A percentile compares a stretch with the other conserved stretches of the same genome.
These are phyloP conservation scores for Rhizopus delemar DNA, from an alignment of 371 early-diverging fungal genomes.

Conservation along the genomic window DNA sequence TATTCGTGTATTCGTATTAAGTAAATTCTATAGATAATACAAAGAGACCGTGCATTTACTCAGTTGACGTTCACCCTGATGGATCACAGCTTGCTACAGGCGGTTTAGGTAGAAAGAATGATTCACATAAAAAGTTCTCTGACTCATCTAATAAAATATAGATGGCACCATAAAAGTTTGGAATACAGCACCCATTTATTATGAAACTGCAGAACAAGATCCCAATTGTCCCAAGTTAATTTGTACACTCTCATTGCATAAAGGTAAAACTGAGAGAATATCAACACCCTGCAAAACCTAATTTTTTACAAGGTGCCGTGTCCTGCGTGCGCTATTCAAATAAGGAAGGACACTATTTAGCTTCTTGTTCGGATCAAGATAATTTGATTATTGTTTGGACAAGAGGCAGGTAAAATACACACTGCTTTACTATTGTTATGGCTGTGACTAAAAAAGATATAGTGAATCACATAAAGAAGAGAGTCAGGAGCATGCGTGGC, in stretches of 20 bases:
- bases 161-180: slow-evolving; percentile 85
- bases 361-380: slow-evolving; percentile 85
- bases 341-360: slow-evolving; percentile 75
- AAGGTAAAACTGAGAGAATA: slow-evolving; percentile 55
- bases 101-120: slow-evolving; percentile 57
- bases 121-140: neutral
- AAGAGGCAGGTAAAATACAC: slow-evolving; percentile 55
- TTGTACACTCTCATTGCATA: slow-evolving; percentile 80
- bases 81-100: slow-evolving; percentile 86
- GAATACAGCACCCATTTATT: slow-evolving; percentile 71
- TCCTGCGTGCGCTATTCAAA: slow-evolving; percentile 89
- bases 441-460: neutral
- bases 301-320: slow-evolving; percentile 68
- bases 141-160: slow-evolving; percentile 28
- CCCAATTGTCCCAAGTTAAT: slow-evolving; percentile 65
- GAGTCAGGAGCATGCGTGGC: slow-evolving; percentile 65
- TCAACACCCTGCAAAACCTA: neutral
- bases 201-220: slow-evolving; percentile 54
- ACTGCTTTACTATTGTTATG: slow-evolving; percentile 26
- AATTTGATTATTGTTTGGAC: slow-evolving; percentile 92
- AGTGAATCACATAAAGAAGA: no score
- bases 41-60: slow-evolving; percentile 68
- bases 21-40: no score
- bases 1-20: no score
- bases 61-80: slow-evolving; percentile 83